Conservation (phyloP, 305 asterid genomes). For the Coffea humblotiana region DNA sequence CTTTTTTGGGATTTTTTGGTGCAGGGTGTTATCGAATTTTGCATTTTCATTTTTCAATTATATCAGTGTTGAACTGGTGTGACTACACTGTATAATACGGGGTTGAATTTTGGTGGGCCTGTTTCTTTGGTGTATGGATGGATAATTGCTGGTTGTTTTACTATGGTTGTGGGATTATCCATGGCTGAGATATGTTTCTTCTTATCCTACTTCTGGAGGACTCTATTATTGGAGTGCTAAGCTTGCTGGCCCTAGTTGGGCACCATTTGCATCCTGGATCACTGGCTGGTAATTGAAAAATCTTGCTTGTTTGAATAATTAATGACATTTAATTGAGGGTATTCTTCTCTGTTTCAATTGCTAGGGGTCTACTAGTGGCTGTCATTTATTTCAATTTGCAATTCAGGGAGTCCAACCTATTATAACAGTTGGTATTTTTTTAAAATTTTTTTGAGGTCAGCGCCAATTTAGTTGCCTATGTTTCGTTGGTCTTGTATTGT, state of each 20-base stretch:
- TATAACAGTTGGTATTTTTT: not conserved
- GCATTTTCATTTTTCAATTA: constrained; percentile 82
- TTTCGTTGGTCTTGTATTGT: not conserved
- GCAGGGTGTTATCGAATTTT: constrained; percentile 81
- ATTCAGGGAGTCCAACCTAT: not conserved
- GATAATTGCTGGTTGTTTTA: constrained; percentile 72
- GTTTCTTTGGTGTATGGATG: constrained; percentile 79
- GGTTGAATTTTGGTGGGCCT: constrained; percentile 85
- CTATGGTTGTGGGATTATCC: constrained; percentile 76
- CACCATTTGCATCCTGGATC: constrained; percentile 94
- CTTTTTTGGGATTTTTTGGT: constrained; percentile 1
- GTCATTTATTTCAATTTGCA: constrained; percentile 1
- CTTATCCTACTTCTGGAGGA: constrained; percentile 94
- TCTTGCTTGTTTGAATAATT: not conserved
- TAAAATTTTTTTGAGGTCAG: not conserved
- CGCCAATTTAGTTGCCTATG: not conserved
- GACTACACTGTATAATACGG: constrained; percentile 78
- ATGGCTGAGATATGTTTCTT: constrained; percentile 95
- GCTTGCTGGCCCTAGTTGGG: constrained; percentile 92
- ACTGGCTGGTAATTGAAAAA: constrained; percentile 74
- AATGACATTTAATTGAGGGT: not conserved
- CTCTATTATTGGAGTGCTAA: constrained; percentile 96
- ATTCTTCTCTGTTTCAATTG: not conserved
- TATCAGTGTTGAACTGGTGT: constrained; percentile 88
- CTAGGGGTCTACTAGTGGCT: not conserved